Evolutionary conservation across 140 eudicot species (phyloP), one percentile per base, ranked within the genome.

Genomic region (Flaveria floridana): DNA sequence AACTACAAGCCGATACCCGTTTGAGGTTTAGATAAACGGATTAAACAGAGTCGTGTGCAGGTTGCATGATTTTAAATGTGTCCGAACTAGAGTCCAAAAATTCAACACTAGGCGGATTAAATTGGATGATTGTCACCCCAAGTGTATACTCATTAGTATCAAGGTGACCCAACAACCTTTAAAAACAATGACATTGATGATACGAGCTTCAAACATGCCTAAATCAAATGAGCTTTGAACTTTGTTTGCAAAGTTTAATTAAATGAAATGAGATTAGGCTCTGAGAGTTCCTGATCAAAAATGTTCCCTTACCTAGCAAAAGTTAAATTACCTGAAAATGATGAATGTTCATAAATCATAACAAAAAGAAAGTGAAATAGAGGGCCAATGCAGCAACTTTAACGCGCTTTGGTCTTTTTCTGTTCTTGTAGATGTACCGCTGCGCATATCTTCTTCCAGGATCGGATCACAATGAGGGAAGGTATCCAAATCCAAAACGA

Each of bases 401-500:
- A 88, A 26, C 87, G 86, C 44, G 78, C 41, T 83, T 91, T 91
- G 68, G 81, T 75, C 96, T 86, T 90, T 30, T 82, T 90, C 82
- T 78, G 86, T 46, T 87, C 87, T 70, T 79, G 86, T 47, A 46
- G 63, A n/a, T 9, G 61, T 16, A 81, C 70, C 16, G 91, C 92
- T n/a, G 80, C 84, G 61, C 96, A 94, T 67, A 94, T 85, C 84
- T 76, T 90, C 93, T 84, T 94, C 99, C 99, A 94, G 86, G 97
- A 79, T 16, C 88, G 75, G 72, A 94, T 84, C 12, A 84, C 76
- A 66, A 88, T 87, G 50, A 86, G 81, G 12, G 85, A 56, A 0
- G 99, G 99, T n/a, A 94, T 85, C 83, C 87, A 66, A 66, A 88
- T 62, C 99, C 99, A 94, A 67, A 81, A 88, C 2, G 85, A 76